Evolutionary conservation across 2,329 filamentous ascomycete species (phyloP).

Genomic region (Ophiocordyceps camponoti-floridani): DNA sequence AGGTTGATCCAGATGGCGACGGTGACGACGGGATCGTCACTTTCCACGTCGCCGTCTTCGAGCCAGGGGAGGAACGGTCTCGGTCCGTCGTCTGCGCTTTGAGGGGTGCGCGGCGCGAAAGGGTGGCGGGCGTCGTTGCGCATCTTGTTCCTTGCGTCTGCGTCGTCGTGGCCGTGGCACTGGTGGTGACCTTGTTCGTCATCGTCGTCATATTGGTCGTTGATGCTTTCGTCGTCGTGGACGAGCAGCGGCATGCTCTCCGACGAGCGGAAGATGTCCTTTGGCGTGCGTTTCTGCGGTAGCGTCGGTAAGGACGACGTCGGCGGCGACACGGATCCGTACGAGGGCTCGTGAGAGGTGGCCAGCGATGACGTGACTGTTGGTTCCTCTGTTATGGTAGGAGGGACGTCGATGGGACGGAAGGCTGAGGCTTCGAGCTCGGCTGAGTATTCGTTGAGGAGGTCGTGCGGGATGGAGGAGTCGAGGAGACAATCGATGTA

Average conservation of each 20-base stretch:
- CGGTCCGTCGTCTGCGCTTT: constrained; percentile 13
- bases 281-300: constrained; percentile 62
- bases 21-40: constrained; percentile 58
- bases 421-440: constrained; percentile 38
- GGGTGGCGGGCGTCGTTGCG: neutral
- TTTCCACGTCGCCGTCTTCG: constrained; percentile 55
- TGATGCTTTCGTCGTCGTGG: constrained; percentile 19
- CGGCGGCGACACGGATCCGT: constrained; percentile 11
- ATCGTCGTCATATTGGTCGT: neutral
- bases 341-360: constrained; percentile 8
- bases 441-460: constrained; percentile 73
- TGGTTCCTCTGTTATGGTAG: constrained; percentile 59
- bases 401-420: constrained; percentile 41
- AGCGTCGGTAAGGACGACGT: constrained; percentile 1
- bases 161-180: neutral
- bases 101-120: neutral
- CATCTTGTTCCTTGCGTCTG: neutral
- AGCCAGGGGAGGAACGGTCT: constrained; percentile 49
- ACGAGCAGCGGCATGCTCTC: constrained; percentile 50
- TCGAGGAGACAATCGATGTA: constrained; percentile 86
- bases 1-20: constrained; percentile 79
- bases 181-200: too few species aligned
- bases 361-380: constrained; percentile 11
- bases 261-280: constrained; percentile 65
- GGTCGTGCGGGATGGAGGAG: constrained; percentile 77